Percentiles rank a stretch among this genome's conserved stretches.
Conservation (phyloP, 352 stramenopile genomes). For the Globisporangium spiculum region DNA sequence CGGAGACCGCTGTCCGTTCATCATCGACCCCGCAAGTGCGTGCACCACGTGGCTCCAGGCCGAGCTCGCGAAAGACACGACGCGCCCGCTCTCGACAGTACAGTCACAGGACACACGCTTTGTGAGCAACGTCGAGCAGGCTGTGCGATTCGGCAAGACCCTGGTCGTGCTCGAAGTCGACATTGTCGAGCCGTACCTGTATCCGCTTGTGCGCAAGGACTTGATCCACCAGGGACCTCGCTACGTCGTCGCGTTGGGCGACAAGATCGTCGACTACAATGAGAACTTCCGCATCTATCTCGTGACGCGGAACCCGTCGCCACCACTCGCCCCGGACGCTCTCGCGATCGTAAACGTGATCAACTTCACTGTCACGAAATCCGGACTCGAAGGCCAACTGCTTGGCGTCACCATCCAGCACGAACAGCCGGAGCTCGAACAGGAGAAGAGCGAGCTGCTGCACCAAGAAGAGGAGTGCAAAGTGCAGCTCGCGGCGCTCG, state of each 20-base stretch:
- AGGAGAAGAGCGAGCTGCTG: slow-evolving; percentile 91
- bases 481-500: slow-evolving; percentile 89
- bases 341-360: slow-evolving; percentile 90
- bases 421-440: slow-evolving; percentile 92
- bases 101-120: slow-evolving; percentile 87
- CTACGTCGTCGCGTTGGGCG: slow-evolving; percentile 87
- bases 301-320: slow-evolving; percentile 89
- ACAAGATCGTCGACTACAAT: slow-evolving; percentile 95
- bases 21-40: slow-evolving; percentile 92
- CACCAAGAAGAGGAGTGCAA: slow-evolving; percentile 94
- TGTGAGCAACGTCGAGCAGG: slow-evolving; percentile 90
- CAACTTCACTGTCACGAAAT: slow-evolving; percentile 96
- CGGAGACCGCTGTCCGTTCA: slow-evolving; percentile 88
- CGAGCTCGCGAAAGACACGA: slow-evolving; percentile 84
- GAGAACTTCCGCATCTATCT: slow-evolving; percentile 93
- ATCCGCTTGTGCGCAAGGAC: slow-evolving; percentile 89
- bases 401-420: slow-evolving; percentile 93
- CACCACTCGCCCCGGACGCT: slow-evolving; percentile 85
- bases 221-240: slow-evolving; percentile 90
- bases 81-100: slow-evolving; percentile 85
- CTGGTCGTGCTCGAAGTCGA: slow-evolving; percentile 93
- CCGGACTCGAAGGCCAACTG: slow-evolving; percentile 91
- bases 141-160: slow-evolving; percentile 96
- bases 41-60: slow-evolving; percentile 88
- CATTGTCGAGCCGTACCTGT: slow-evolving; percentile 91